These are phyloP conservation scores for Monilinia aucupariae DNA, from an alignment of 2,329 filamentous ascomycete species.

Conservation along the genomic window DNA sequence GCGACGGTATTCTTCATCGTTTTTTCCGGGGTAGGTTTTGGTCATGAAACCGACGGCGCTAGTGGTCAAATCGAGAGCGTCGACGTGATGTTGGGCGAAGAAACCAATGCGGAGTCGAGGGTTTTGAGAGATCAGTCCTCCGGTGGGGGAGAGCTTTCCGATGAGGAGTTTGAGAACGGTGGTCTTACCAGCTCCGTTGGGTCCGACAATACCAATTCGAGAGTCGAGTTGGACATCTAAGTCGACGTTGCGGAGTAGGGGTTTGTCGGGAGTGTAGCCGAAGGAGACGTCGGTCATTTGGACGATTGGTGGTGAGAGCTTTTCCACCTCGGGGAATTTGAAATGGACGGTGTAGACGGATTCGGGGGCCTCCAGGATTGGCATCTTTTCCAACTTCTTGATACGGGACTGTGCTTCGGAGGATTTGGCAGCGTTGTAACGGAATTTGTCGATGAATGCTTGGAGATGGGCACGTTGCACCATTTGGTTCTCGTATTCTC, in stretches of 20 bases:
- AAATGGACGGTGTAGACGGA: constrained; percentile 94
- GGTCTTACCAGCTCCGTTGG: constrained; percentile 97
- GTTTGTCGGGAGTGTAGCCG: constrained; percentile 75
- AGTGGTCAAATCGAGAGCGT: constrained; percentile 82
- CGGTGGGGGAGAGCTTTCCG: constrained; percentile 69
- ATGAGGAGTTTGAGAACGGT: constrained; percentile 98
- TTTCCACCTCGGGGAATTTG: constrained; percentile 95
- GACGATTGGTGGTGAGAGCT: constrained; percentile 93
- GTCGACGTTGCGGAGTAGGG: constrained; percentile 79
- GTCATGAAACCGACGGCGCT: constrained; percentile 96
- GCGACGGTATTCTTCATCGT: constrained; percentile 93
- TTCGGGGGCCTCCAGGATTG: constrained; percentile 82
- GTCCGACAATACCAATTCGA: constrained; percentile 97
- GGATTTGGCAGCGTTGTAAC: constrained; percentile 97
- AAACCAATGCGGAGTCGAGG: constrained; percentile 86
- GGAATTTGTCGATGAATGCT: constrained; percentile 98
- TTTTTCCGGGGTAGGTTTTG: constrained; percentile 80
- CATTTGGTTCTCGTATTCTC: constrained; percentile 99
- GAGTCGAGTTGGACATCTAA: constrained; percentile 97
- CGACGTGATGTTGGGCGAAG: constrained; percentile 98
- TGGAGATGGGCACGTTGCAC: constrained; percentile 87
- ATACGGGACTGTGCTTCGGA: constrained; percentile 97
- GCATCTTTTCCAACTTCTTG: constrained; percentile 98
- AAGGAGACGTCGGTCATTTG: constrained; percentile 94
- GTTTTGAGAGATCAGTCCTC: constrained; percentile 81